Evolutionary conservation across 2,329 filamentous ascomycete species (phyloP).

Genomic region (Immersiporthe knoxdaviesiana): DNA sequence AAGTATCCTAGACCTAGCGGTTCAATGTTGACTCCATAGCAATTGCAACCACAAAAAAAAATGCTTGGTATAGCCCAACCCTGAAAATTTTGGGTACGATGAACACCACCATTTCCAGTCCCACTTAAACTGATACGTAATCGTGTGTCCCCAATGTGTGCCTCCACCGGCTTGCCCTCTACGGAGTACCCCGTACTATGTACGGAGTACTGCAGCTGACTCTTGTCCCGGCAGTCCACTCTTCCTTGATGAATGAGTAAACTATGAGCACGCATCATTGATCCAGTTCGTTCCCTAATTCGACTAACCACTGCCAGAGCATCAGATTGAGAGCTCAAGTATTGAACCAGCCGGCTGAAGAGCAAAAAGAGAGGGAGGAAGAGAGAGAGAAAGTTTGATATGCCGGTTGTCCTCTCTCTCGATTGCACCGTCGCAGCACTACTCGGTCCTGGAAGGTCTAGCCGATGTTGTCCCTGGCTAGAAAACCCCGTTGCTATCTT

Average conservation of each 20-base stretch:
- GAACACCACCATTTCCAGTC: not conserved
- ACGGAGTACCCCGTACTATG: too few relatives aligned
- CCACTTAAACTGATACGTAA: not conserved
- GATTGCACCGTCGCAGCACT: constrained; percentile 3
- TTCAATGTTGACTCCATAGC: not conserved
- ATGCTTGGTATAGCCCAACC: not conserved
- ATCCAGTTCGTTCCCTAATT: too few relatives aligned
- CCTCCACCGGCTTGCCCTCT: not conserved
- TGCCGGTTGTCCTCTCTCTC: not conserved
- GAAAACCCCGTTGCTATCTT: not conserved
- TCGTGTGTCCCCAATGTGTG: not conserved
- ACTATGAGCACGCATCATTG: too few relatives aligned
- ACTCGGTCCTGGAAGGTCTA: not conserved
- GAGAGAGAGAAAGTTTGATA: too few relatives aligned
- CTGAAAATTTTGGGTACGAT: not conserved
- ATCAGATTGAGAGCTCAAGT: not conserved
- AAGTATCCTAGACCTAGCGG: not conserved
- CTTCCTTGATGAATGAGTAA: too few relatives aligned
- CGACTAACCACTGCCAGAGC: too few relatives aligned
- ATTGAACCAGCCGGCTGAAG: not conserved
- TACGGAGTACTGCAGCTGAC: not conserved
- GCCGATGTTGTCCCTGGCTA: not conserved
- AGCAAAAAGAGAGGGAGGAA: too few relatives aligned
- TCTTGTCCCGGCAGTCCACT: not conserved
- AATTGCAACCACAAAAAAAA: not conserved